Conservation (phyloP, 75 land plant genomes). For the Selaginella moellendorffii region DNA sequence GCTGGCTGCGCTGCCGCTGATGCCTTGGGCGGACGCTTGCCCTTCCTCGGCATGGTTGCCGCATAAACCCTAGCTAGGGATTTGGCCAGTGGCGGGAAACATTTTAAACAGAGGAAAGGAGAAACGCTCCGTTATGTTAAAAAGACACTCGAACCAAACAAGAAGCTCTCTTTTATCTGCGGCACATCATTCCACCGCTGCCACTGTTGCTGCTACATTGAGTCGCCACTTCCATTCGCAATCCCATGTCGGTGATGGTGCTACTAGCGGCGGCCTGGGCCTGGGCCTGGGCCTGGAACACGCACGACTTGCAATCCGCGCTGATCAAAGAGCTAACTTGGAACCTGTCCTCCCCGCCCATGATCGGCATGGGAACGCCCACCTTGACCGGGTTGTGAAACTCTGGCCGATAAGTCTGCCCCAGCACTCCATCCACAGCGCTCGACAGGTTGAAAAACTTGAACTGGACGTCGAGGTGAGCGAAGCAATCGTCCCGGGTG, state of each 20-base stretch:
- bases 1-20: constrained; percentile 29
- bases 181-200: too few species aligned
- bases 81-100: too few species aligned
- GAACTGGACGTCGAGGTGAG: constrained; percentile 60
- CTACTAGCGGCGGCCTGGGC: too few species aligned
- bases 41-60: neutral
- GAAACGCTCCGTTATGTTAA: too few species aligned
- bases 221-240: too few species aligned
- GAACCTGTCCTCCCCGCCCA: constrained; percentile 44
- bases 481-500: constrained; percentile 40
- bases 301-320: constrained; percentile 31
- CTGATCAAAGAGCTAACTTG: constrained; percentile 24
- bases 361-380: constrained; percentile 41
- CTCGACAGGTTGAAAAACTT: constrained; percentile 26
- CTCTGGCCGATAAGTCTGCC: constrained; percentile 34
- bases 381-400: constrained; percentile 32
- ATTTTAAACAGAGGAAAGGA: too few species aligned
- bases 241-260: too few species aligned
- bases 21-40: constrained; percentile 2
- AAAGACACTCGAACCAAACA: too few species aligned
- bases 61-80: neutral
- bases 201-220: too few species aligned
- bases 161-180: too few species aligned
- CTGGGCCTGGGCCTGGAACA: too few species aligned
- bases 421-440: constrained; percentile 37